Evolutionary conservation across 1,284 basidiomycete genomes (phyloP), one percentile per base, ranked within the genome.

Genomic region (Ustilago loliicola): DNA sequence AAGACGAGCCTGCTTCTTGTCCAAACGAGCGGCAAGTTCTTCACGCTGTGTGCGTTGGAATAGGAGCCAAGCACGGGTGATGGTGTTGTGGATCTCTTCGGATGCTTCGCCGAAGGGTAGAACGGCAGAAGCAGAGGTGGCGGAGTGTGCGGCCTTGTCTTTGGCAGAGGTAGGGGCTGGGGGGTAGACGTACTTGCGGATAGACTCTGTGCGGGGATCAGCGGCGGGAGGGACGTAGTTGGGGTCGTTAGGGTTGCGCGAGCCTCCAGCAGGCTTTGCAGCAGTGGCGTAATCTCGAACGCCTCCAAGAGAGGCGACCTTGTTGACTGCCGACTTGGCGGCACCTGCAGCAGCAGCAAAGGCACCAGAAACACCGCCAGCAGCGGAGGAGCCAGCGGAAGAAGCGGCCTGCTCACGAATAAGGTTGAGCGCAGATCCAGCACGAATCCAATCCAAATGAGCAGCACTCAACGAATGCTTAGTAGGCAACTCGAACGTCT

Each of bases 11-110:
- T 82, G 75, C 56, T 85, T 85, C 17, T 52, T 58, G 23, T 66
- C 52, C 17, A 86, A 78, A 36, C 79, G 72, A 11, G 54, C 61
- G 2, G 63, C 54, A 23, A 79, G 72, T 23, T 54, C 61, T 53
- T 92, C 91, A 54, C 94, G 90, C 65, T 91, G 81, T 81, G 93
- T 91, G 38, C 94, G 90, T 80, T 91, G 90, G 87, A 93, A 91
- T 23, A 98, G 89, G 62, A 92, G 88, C 93, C 93, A 98, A 3
- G 96, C 96, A 42, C 96, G 91, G 77, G 93, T 93, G 74, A 98
- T 95, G 8, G 95, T 98, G 80, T 94, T 91, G 88, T 98, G 94
- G 0, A 94, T 94, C 87, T 98, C 95, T 25, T 74, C 72, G 23
- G 79, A 77, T 0, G 63, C 78, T 11, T 61, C 62, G 27, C 74